Conservation (phyloP, 805 yeast genomes). For the Yamadazyma olivae region DNA sequence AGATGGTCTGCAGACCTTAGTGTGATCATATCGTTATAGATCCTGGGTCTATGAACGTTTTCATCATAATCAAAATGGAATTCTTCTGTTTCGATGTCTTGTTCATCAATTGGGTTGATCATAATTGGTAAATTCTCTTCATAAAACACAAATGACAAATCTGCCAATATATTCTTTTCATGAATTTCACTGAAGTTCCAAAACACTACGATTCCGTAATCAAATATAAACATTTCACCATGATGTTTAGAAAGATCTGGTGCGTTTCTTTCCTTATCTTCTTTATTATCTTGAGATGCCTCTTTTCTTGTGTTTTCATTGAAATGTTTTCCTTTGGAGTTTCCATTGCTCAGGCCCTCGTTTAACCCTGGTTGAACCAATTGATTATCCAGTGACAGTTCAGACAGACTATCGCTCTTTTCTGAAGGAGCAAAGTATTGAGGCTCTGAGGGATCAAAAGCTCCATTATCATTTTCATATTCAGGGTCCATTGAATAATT, state of each 20-base stretch:
- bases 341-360: conserved; percentile 9
- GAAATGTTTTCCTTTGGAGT: conserved; percentile 3
- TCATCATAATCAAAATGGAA: conserved; percentile 71
- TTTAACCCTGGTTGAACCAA: background rate
- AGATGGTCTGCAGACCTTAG: conserved; percentile 88
- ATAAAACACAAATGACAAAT: conserved; percentile 65
- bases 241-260: conserved; percentile 52
- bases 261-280: conserved; percentile 4
- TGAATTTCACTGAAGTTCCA: conserved; percentile 95
- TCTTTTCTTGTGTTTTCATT: background rate
- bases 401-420: conserved; percentile 3
- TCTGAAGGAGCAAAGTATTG: conserved; percentile 68
- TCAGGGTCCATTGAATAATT: conserved; percentile 47
- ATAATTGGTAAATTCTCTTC: conserved; percentile 47
- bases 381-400: background rate
- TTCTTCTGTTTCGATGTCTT: conserved; percentile 91
- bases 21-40: conserved; percentile 92
- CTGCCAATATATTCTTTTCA: conserved; percentile 92
- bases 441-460: conserved; percentile 91
- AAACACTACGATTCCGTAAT: conserved; percentile 94
- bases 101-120: conserved; percentile 74
- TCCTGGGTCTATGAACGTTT: conserved; percentile 63
- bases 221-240: conserved; percentile 86
- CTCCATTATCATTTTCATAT: conserved; percentile 42
- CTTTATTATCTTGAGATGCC: conserved; percentile 3